Conservation (phyloP, 2,329 filamentous ascomycete species). For the Truncatella angustata region DNA sequence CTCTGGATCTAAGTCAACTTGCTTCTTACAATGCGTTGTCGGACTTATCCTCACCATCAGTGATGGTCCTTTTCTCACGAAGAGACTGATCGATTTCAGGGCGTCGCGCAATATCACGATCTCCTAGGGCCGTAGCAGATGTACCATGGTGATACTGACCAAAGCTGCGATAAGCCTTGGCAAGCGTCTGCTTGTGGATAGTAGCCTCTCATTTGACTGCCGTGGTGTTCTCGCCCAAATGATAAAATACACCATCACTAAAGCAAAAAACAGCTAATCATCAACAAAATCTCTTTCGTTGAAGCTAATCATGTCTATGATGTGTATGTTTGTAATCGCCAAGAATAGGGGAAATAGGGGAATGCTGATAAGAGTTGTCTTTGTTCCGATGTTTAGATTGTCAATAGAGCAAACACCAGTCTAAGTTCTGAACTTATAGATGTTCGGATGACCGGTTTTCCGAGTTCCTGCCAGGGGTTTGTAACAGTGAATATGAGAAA, state of each 20-base stretch:
- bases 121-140: neutral
- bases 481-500: too few species aligned
- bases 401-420: too few species aligned
- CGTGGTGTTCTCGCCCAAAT: neutral
- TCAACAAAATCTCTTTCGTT: neutral
- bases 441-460: too few species aligned
- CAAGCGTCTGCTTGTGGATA: neutral
- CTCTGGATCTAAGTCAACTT: neutral
- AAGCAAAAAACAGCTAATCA: neutral
- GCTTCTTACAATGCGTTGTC: neutral
- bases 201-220: neutral
- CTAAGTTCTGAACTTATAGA: too few species aligned
- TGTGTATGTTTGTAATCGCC: too few species aligned
- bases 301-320: neutral
- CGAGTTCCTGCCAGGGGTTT: too few species aligned
- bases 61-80: neutral
- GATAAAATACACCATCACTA: neutral
- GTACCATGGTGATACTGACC: neutral
- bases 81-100: neutral
- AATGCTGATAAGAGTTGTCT: too few species aligned
- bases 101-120: neutral
- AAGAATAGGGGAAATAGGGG: too few species aligned
- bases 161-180: neutral
- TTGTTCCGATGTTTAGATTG: too few species aligned
- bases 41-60: neutral